Percentiles rank a stretch among this genome's conserved stretches.
Conservation (phyloP, 495 filamentous ascomycete species). For the Neurospora cerealis region DNA sequence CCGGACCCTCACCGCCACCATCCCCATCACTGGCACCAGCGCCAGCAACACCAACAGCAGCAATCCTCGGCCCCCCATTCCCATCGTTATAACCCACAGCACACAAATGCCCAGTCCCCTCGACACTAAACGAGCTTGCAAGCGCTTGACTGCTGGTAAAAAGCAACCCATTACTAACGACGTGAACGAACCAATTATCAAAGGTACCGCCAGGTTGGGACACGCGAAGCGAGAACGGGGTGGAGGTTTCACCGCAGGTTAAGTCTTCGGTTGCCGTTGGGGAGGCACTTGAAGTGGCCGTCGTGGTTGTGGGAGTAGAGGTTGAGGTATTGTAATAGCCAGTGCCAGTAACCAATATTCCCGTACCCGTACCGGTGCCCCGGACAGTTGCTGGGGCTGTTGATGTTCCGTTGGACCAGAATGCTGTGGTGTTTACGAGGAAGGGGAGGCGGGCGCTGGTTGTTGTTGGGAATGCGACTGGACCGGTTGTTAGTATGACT, state of each 20-base stretch:
- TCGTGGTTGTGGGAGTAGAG: slow-evolving; percentile 16
- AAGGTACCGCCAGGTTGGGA: slow-evolving; percentile 17
- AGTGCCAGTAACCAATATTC: not conserved
- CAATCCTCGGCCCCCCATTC: slow-evolving; percentile 1
- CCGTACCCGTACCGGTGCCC: not conserved
- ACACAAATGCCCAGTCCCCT: slow-evolving; percentile 13
- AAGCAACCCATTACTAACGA: slow-evolving; percentile 15
- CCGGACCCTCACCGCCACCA: not conserved
- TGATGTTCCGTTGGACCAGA: slow-evolving; percentile 3
- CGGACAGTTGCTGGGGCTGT: not conserved
- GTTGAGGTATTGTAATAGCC: slow-evolving; percentile 12
- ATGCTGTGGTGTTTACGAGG: not conserved
- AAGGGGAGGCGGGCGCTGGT: not conserved
- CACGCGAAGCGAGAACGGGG: slow-evolving; percentile 18
- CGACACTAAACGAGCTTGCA: slow-evolving; percentile 19
- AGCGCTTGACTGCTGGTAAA: slow-evolving; percentile 7
- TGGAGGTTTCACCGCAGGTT: slow-evolving; percentile 16
- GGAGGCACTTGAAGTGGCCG: slow-evolving; percentile 25
- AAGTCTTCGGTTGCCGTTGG: slow-evolving; percentile 16
- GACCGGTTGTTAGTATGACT: not conserved
- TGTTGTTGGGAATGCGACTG: not conserved
- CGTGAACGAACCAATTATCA: slow-evolving; percentile 17
- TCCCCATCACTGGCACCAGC: no score
- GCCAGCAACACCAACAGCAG: slow-evolving; percentile 8
- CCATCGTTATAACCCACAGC: slow-evolving; percentile 6